Base-by-base conservation (phyloP, 768 basidiomycete genomes). In the Leccinum sublutescens region DNA sequence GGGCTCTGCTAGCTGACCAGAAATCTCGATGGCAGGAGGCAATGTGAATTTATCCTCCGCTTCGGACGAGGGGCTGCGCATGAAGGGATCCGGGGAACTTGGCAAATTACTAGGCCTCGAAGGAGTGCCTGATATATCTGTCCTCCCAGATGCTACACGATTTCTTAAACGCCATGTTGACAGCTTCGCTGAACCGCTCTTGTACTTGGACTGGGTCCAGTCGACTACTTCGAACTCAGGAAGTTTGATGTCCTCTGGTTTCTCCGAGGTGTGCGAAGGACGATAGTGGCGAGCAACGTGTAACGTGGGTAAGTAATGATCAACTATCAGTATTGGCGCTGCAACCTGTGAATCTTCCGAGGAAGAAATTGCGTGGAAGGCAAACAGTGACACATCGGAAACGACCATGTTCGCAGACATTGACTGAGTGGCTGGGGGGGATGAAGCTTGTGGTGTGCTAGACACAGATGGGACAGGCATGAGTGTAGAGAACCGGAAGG, bases 301-400 rank as follows among this genome's bases (percentile, higher is more conserved):
- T 60, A 90, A 88, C 6, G 72, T 73, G 14, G 77, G 68, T 17
- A 95, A 81, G 61, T 83, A 73, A n/a, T 79, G 80, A 66, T 95
- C 94, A 10, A 85, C 86, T 51, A 94, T 81, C 17, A 96, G 66
- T 48, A 96, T 73, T 12, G 93, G 93, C 14, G 81, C 79, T 25
- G 85, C 82, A 51, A 64, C 31, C 52, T 68, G 72, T 27, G 48
- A n/a, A 55, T 63, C 67, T 7, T 66, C 62, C 31, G 23, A 27
- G 17, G 66, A 61, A 15, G 65, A 62, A 33, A 63, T 52, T 8
- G 67, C 52, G 33, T 73, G 73, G 65, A 88, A 82, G 11, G 78
- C 76, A 62, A 89, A 86, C 10, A 83, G 65, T 15, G 87, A 87
- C 1, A 89, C 11, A 50, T 90, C 88, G 10, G 71, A 66, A 48